A percentile compares a stretch with the other conserved stretches of the same genome.
phyloP scores from a whole-genome alignment of 2,329 filamentous ascomycete species.

The Aspergillus proliferans region DNA sequence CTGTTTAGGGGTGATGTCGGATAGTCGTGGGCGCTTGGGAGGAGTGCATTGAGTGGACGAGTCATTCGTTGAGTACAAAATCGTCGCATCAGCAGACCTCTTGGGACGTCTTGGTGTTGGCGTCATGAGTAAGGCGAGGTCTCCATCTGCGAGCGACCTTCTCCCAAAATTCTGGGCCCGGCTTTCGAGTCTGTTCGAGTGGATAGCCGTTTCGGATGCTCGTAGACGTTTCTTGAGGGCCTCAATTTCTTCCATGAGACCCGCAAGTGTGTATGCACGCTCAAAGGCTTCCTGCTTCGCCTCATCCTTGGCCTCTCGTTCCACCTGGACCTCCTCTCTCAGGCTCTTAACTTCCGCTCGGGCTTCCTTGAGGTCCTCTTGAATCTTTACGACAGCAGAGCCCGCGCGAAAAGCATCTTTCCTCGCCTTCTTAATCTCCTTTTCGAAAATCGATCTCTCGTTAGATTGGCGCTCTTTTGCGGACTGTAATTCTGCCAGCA shows the following conservation, averaged over 20 bases:
- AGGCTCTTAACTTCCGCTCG: slow-evolving; percentile 42
- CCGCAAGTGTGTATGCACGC: slow-evolving; percentile 40
- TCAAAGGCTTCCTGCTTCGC: slow-evolving; percentile 44
- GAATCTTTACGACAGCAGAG: slow-evolving; percentile 48
- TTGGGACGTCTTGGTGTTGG: slow-evolving; percentile 30
- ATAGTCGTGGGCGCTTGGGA: slow-evolving; percentile 29
- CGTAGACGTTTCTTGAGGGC: slow-evolving; percentile 37
- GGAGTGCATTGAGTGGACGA: slow-evolving; percentile 21
- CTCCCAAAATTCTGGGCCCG: slow-evolving; percentile 26
- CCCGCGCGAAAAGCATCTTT: slow-evolving; percentile 55
- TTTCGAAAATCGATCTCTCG: slow-evolving; percentile 48
- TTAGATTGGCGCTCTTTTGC: slow-evolving; percentile 47
- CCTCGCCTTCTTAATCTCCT: slow-evolving; percentile 49
- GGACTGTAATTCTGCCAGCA: slow-evolving; percentile 48
- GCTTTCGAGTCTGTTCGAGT: slow-evolving; percentile 26
- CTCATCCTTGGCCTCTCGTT: slow-evolving; percentile 43
- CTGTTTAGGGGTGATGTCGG: slow-evolving; percentile 21
- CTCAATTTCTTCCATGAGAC: slow-evolving; percentile 40
- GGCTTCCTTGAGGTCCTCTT: slow-evolving; percentile 45
- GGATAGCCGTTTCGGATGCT: slow-evolving; percentile 33
- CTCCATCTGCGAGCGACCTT: slow-evolving; percentile 25
- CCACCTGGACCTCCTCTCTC: slow-evolving; percentile 47
- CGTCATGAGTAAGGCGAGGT: slow-evolving; percentile 25
- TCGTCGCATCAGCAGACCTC: slow-evolving; percentile 22
- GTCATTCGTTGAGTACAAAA: slow-evolving; percentile 5